Conservation (phyloP, 768 basidiomycete species). For the Termitomyces sp. region DNA sequence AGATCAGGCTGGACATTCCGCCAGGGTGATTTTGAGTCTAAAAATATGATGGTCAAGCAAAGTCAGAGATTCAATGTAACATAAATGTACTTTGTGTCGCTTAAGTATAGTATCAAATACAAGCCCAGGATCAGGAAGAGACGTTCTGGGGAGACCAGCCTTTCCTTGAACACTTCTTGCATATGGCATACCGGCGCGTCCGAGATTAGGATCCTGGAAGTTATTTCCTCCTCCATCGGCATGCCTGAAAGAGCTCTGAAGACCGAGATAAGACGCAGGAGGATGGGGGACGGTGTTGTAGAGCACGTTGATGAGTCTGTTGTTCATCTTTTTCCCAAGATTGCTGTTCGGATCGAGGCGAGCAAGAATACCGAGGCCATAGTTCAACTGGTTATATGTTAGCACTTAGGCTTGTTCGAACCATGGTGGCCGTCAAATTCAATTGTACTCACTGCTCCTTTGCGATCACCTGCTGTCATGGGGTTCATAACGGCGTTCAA, state of each 20-base stretch:
- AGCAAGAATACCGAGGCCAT: conserved; percentile 25
- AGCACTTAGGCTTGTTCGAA: not conserved
- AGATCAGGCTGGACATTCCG: conserved; percentile 59
- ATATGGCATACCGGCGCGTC: conserved; percentile 48
- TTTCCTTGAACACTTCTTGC: conserved; percentile 47
- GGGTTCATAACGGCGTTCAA: conserved; percentile 25
- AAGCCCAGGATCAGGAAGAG: conserved; percentile 54
- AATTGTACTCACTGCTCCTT: conserved; percentile 21
- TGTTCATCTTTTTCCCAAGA: conserved; percentile 18
- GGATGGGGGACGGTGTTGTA: conserved; percentile 62
- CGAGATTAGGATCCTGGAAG: conserved; percentile 38
- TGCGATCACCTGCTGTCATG: conserved; percentile 40
- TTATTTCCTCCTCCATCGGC: conserved; percentile 53
- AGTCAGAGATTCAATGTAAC: too few species aligned
- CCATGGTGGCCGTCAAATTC: too few species aligned
- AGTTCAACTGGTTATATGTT: conserved; percentile 19
- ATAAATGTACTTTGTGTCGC: conserved; percentile 27
- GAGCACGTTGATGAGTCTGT: conserved; percentile 32
- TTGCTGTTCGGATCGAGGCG: conserved; percentile 17
- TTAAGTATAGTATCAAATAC: conserved; percentile 61
- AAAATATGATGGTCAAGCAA: not conserved
- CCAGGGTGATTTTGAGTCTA: conserved; percentile 35
- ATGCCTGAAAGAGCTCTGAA: conserved; percentile 31
- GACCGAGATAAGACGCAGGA: conserved; percentile 33
- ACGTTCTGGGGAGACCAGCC: conserved; percentile 31